A percentile compares a stretch with the other conserved stretches of the same genome.
Evolutionary conservation across 2,329 filamentous ascomycete species (phyloP).

Genomic region (Aspergillus ruber): DNA sequence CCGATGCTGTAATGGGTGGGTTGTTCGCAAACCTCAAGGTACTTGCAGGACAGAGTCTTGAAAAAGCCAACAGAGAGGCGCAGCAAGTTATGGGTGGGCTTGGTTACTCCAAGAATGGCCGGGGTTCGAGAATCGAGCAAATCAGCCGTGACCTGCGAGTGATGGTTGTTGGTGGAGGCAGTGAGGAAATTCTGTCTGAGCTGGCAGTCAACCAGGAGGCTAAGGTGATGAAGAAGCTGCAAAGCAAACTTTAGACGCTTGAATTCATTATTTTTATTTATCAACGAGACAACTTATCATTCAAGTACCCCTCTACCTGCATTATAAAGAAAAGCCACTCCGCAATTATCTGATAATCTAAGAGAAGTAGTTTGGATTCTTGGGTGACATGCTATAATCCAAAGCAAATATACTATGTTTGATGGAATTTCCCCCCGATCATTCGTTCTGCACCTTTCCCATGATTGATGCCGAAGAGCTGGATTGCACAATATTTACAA

Average conservation of each 20-base stretch:
- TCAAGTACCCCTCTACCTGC: too few relatives aligned
- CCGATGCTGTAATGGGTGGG: conserved; percentile 14
- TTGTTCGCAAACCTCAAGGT: conserved; percentile 36
- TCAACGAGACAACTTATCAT: too few relatives aligned
- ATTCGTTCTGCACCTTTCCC: too few relatives aligned
- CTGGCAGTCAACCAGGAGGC: conserved; percentile 47
- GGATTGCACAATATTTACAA: too few relatives aligned
- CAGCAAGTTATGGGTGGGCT: conserved; percentile 51
- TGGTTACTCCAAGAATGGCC: conserved; percentile 45
- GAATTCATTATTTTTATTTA: too few relatives aligned
- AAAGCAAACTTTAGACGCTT: conserved; percentile 18
- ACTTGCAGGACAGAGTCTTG: conserved; percentile 44
- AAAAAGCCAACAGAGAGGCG: conserved; percentile 47
- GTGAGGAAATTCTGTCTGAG: conserved; percentile 51
- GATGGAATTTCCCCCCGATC: too few relatives aligned
- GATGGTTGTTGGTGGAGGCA: conserved; percentile 50
- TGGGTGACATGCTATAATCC: too few relatives aligned
- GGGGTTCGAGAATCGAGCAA: conserved; percentile 47
- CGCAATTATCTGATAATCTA: too few relatives aligned
- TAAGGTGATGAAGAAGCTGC: conserved; percentile 13
- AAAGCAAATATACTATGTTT: too few relatives aligned
- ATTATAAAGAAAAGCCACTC: too few relatives aligned
- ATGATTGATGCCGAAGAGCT: too few relatives aligned
- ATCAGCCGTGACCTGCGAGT: conserved; percentile 49
- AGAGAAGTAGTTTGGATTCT: too few relatives aligned